Base-by-base conservation (phyloP, 495 filamentous ascomycete genomes). In the Hypoxylon cercidicola region DNA sequence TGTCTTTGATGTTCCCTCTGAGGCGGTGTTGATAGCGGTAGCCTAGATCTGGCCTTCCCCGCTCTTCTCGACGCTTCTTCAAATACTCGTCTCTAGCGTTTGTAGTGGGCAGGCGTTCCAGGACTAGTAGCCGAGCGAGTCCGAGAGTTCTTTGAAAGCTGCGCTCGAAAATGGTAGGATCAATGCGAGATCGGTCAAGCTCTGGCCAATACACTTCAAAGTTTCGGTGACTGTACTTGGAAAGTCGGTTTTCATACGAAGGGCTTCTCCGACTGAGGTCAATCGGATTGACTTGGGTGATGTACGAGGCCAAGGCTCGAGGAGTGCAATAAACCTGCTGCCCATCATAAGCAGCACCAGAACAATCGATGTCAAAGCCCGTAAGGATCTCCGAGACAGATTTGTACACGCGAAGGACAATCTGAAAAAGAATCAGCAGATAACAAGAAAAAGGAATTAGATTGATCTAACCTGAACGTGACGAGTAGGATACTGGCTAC, bases 221-320 rank as follows among this genome's bases (percentile, higher is more conserved):
- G 2, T 90, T 89, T 11, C 91, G 80, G 70, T 89, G 91, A 19
- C 88, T 89, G 74, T 94, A 96, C 72, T 96, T 96, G 3, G 90
- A 91, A n/a, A 96, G 81, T 8, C 91, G 88, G 62, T 89, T 93
- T 68, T 96, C 91, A 68, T 94, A 96, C 0, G 90, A 93, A 0
- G 91, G 91, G 10, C 90, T 93, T 12, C 91, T 86, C 3, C 91
- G 84, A 6, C 84, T 87, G 44, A 96, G 81, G 71, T 96, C 91
- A 62, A 96, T 84, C 21, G 85, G 86, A 67, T 96, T 96, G 56
- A 81, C 81, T 77, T 96, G 91, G 7, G 90, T 92, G 53, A 93
- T 86, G 66, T 86, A 93, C 1, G 90, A 84, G n/a, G 82, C 83
- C 5, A 96, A 70, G 11, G 89, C 81, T 35, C 91, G 84, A 8